Base-by-base conservation (phyloP, 2,329 filamentous ascomycete species). In the Leptodontidium sp. region DNA sequence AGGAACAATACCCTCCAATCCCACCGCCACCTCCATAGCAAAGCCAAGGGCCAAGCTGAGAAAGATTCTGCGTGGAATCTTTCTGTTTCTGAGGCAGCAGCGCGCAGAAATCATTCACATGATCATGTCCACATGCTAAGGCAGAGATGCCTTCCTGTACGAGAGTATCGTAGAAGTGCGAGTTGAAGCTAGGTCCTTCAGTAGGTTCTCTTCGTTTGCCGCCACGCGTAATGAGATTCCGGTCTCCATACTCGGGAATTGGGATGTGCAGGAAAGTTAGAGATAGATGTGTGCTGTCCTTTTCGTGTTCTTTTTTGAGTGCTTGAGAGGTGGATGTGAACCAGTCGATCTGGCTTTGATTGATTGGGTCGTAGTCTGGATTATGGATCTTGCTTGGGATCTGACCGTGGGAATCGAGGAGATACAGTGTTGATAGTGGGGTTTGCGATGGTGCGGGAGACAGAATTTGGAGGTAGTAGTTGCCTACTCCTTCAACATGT, bases 191-290 rank as follows among this genome's bases (percentile, higher is more conserved):
- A 0, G 95, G 95, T 0, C 95, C 94, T 0, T 94, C 98, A n/a
- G 94, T 91, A n/a, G 88, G 85, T 78, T 98, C 95, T 66, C 86
- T 88, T 87, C 90, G 94, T n/a, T 88, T 83, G 11, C 94, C 95
- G 26, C 90, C 87, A 64, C 84, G 82, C 67, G 80, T 76, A 7
- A 81, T 82, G 52, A 91, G 87, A 11, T 87, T 83, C 1, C 81
- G 77, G 61, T 89, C 86, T 65, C 86, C 85, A 77, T 97, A 97
- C 79, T 98, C 95, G 0, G 94, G 93, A 14, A 98, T 83, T 0
- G 95, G 95, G 66, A 98, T 98, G 78, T 98, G 95, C 72, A 98
- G 94, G 79, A 98, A 98, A 0, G 94, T 93, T 80, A 98, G 89
- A 77, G 98, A 92, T 85, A 98, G 91, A 79, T 98, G 94, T 70